Percentiles rank a stretch among this genome's conserved stretches.
phyloP scores from a whole-genome alignment of 129 eudicot species.

The Solidago caesia region DNA sequence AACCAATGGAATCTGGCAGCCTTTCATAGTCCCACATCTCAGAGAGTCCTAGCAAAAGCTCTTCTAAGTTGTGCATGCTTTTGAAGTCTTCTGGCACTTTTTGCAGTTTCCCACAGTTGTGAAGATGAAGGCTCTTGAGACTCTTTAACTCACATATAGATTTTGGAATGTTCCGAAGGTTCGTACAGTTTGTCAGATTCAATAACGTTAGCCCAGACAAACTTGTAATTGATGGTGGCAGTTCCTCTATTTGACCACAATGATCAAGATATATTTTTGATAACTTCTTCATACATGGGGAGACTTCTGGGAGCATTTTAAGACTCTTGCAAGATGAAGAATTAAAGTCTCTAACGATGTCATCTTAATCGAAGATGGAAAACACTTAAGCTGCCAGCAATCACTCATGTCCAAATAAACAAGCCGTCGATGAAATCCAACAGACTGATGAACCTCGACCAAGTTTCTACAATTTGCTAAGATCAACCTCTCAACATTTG shows the following conservation, averaged over 20 bases:
- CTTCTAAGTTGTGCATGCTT: constrained; percentile 12
- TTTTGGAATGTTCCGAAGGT: constrained; percentile 1
- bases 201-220: background rate
- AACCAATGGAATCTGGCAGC: background rate
- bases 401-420: constrained; percentile 17
- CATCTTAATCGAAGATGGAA: constrained; percentile 17
- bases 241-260: constrained; percentile 3
- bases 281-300: constrained; percentile 8
- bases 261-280: constrained; percentile 2
- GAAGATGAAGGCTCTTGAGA: constrained; percentile 13
- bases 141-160: constrained; percentile 14
- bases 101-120: background rate
- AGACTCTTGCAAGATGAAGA: constrained; percentile 9
- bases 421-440: constrained; percentile 6
- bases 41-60: constrained; percentile 11
- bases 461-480: constrained; percentile 1
- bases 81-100: constrained; percentile 8
- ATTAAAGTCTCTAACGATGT: constrained; percentile 23
- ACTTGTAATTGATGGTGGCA: constrained; percentile 16
- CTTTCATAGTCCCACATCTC: background rate
- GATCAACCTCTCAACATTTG: constrained; percentile 14
- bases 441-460: constrained; percentile 12
- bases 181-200: constrained; percentile 5
- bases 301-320: constrained; percentile 8
- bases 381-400: constrained; percentile 3